phyloP scores from a whole-genome alignment of 805 yeast genomes.

The Candida awuae region DNA sequence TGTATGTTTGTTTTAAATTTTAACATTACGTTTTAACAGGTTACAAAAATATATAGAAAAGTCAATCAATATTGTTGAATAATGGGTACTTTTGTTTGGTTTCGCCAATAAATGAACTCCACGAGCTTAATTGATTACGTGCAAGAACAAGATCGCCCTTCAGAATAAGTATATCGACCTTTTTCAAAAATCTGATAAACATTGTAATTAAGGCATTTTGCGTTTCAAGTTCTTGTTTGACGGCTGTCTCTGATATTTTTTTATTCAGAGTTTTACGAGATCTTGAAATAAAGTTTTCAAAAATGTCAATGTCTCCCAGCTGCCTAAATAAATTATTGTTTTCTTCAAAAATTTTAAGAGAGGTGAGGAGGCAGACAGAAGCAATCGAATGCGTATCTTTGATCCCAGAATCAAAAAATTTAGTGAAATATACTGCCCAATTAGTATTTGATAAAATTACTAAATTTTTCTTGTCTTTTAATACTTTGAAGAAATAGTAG shows the following conservation, averaged over 20 bases:
- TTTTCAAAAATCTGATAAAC: slow-evolving; percentile 25
- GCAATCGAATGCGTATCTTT: slow-evolving; percentile 57
- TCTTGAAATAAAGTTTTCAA: slow-evolving; percentile 27
- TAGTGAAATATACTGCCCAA: slow-evolving; percentile 27
- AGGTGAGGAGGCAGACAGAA: slow-evolving; percentile 42
- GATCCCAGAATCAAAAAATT: slow-evolving; percentile 42
- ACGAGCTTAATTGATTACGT: slow-evolving; percentile 16
- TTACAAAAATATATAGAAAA: no score
- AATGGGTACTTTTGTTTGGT: no score
- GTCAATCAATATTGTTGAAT: no score
- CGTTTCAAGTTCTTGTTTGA: slow-evolving; percentile 59
- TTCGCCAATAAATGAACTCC: slow-evolving; percentile 18
- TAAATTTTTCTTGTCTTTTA: slow-evolving; percentile 23
- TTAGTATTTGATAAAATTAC: slow-evolving; percentile 16
- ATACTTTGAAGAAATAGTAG: slow-evolving; percentile 39
- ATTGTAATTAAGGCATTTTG: slow-evolving; percentile 37
- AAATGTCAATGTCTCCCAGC: slow-evolving; percentile 10
- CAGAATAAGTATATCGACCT: slow-evolving; percentile 18
- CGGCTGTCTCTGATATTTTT: slow-evolving; percentile 51
- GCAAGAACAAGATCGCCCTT: slow-evolving; percentile 16
- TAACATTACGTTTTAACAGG: no score
- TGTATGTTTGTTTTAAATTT: no score
- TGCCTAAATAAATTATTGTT: slow-evolving; percentile 20
- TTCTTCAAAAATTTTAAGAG: slow-evolving; percentile 31
- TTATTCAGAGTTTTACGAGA: slow-evolving; percentile 36